Evolutionary conservation across 1,284 basidiomycete species (phyloP), one percentile per base, ranked within the genome.

Genomic region (Malassezia nana): DNA sequence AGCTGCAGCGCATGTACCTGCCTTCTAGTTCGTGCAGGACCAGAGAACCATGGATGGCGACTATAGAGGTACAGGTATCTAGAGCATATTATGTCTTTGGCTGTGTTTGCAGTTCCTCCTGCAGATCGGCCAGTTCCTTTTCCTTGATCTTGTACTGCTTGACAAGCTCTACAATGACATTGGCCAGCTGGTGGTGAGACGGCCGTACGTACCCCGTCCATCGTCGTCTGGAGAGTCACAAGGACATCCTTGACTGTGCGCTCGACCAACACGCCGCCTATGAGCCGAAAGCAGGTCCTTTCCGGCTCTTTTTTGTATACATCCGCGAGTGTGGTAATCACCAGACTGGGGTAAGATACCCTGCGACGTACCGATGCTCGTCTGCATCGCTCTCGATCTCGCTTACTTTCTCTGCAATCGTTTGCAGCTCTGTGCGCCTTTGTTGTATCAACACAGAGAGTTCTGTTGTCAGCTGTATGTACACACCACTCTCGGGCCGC

Each of bases 191-290:
- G 8, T 20, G 28, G 42, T 47, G 9, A 49, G 41, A 28, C 16
- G 22, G 22, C 30, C n/a, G 8, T 3, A 67, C 70, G 52, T 57
- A 73, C 70, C 35, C 69, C 67, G 31, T 64, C 60, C 20, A 66
- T 52, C 39, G 67, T 74, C 24, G 63, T 63, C 53, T 74, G 62
- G 9, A 74, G 60, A 13, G 86, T 84, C 35, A 92, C 92, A 29
- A 89, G 83, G 29, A 98, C 89, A 66, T 98, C 94, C 72, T 86
- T 84, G 41, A 98, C 94, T 0, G 89, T 96, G 43, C 91, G 81
- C 75, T 98, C 90, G 24, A 96, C 91, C 8, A 99, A 81, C 2
- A 95, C 85, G 26, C 92, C 94, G 10, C 94, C 94, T 58, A 99
- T 87, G 63, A 98, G 80, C 45, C 94, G 84, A 77, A 96, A 99